Evolutionary conservation across 2,329 filamentous ascomycete genomes (phyloP), one percentile per base, ranked within the genome.

Genomic region (Aspergillus melleus): DNA sequence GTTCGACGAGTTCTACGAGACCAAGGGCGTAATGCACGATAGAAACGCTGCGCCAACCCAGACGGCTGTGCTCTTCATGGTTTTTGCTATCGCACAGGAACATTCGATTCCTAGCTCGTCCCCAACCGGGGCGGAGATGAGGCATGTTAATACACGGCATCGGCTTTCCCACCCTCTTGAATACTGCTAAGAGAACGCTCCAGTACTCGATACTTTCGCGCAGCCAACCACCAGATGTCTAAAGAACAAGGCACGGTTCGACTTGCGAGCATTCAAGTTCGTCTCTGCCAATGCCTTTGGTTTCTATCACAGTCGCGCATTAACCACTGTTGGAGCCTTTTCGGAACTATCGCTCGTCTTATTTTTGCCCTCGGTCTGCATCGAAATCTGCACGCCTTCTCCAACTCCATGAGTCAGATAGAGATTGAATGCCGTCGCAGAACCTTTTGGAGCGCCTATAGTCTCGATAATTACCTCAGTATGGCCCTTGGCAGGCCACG

Each of bases 381-480:
- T 32, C 19, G 53, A 20, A 55, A 55, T n/a, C 19, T 24, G 11
- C 24, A 26, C 36, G 19, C 42, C 39, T 46, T 26, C 42, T 36
- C 20, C 3, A 26, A 26, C 16, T 26, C 32, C n/a, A 36, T 24
- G 73, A 47, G 14, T 14, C 44, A 47, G 16, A 16, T 47, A 10
- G 44, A 47, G 44, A 47, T 47, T 6, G 44, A 47, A 12, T 47
- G 44, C 11, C 44, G 44, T 10, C 44, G 44, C 44, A 14, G 44
- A 4, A 47, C 44, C 4, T 47, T 47, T 47, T 47, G 44, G 44
- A 70, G 19, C 72, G 80, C 63, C 74, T 75, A 12, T 77, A 78
- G 6, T 76, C 71, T 61, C 14, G 59, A 63, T n/a, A 59, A 52
- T 20, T 61, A 63, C 20, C 32, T 61, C 11, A 59, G 61, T 29